Conservation (phyloP, 352 stramenopile species). For the Globisporangium apiculatum region DNA sequence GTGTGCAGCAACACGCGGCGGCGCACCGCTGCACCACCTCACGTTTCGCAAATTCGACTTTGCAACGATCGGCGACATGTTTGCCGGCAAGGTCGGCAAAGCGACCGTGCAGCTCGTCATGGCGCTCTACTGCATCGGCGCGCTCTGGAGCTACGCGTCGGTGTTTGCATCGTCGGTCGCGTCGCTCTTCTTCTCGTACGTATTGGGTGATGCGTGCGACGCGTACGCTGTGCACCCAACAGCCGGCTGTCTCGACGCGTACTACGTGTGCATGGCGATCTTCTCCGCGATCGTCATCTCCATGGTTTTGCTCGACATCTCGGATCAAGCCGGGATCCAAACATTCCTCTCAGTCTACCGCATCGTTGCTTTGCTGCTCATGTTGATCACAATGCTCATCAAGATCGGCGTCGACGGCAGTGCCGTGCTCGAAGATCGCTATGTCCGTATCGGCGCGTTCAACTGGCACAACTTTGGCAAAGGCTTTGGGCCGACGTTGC, state of each 20-base stretch:
- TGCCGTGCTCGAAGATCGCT: conserved; percentile 31
- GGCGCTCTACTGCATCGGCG: conserved; percentile 66
- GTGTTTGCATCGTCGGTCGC: conserved; percentile 83
- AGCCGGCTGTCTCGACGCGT: conserved; percentile 47
- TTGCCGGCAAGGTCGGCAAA: conserved; percentile 67
- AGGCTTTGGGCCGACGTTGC: conserved; percentile 69
- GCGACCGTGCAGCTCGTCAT: conserved; percentile 63
- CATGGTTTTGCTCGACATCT: conserved; percentile 83
- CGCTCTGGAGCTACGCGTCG: conserved; percentile 78
- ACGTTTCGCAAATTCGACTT: conserved; percentile 88
- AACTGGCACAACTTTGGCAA: conserved; percentile 82
- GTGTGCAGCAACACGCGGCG: conserved; percentile 37
- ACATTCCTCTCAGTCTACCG: conserved; percentile 80
- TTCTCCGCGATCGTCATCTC: conserved; percentile 69
- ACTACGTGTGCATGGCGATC: conserved; percentile 73
- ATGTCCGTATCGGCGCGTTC: conserved; percentile 38
- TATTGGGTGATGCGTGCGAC: conserved; percentile 54
- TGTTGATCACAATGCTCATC: conserved; percentile 69
- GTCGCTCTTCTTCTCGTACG: conserved; percentile 74
- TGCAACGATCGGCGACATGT: conserved; percentile 74
- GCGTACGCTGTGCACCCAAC: conserved; percentile 46
- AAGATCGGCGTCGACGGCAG: conserved; percentile 60
- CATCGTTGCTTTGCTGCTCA: conserved; percentile 68
- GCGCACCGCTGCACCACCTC: conserved; percentile 51
- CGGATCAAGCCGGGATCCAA: conserved; percentile 73